Base-by-base conservation (phyloP, 768 basidiomycete genomes). In the Tricholoma saponaceum region DNA sequence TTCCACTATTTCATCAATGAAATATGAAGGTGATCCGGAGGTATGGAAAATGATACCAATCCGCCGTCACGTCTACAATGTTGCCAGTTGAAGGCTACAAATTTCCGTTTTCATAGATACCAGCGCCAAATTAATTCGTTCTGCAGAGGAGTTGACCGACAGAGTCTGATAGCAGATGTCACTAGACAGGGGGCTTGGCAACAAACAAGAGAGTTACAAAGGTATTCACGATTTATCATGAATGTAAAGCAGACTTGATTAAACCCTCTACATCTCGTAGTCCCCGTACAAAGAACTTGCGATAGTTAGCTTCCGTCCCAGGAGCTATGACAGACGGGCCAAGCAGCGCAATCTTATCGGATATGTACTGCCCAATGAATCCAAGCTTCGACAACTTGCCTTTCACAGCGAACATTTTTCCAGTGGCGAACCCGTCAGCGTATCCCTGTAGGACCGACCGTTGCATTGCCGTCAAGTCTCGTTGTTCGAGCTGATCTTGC, bases 291-390 rank as follows among this genome's bases (percentile, higher is more conserved):
- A 85, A 86, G 59, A 73, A 79, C 35, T 69, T 67, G 23, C 62
- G 62, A 64, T 86, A 85, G 41, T 67, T 65, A 28, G 71, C 69
- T 57, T 81, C 74, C n/a, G 72, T 74, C 20, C 74, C 77, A 23
- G 64, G 65, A 9, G 62, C 64, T 18, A 80, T 66, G 16, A 72
- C 69, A 20, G 57, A 60, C 9, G 72, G 66, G 4, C 78, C 78
- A 33, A 72, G 70, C n/a, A 64, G 69, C 5, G 73, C 55, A 25
- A 72, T 69, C 35, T 73, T 77, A 59, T 87, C 85, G 16, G 30
- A 57, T n/a, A 87, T 76, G 63, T 80, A 86, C 61, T 89, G 87
- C 5, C 77, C 81, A 16, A 69, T 68, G 65, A 88, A 89, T 0
- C 87, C 87, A 1, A 87, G 73, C 59, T 73, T 79, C 26, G 79